phyloP scores from a whole-genome alignment of 768 basidiomycete genomes.

The Harrya chromipes region DNA sequence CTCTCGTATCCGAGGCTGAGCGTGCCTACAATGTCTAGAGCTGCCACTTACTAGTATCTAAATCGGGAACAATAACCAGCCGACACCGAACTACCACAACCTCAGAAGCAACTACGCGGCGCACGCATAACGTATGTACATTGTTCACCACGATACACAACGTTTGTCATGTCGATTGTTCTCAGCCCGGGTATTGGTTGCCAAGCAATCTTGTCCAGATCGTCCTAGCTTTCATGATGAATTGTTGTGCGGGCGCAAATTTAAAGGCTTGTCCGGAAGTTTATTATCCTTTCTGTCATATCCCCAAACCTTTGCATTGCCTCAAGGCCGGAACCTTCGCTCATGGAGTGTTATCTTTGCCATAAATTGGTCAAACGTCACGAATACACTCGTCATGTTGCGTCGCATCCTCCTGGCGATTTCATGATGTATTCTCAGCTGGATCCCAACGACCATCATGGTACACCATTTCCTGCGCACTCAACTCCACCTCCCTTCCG shows the following conservation, averaged over 20 bases:
- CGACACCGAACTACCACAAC: too few relatives aligned
- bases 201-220: background rate
- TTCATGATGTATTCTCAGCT: background rate
- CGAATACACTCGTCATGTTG: slow-evolving; percentile 14
- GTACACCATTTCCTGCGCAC: background rate
- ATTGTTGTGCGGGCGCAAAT: background rate
- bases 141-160: too few relatives aligned
- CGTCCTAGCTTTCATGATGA: too few relatives aligned
- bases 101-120: too few relatives aligned
- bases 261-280: background rate
- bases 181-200: background rate
- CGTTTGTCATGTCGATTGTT: too few relatives aligned
- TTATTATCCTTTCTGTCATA: background rate
- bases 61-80: too few relatives aligned
- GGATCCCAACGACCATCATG: background rate
- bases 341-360: slow-evolving; percentile 21
- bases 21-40: too few relatives aligned
- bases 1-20: too few relatives aligned
- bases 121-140: too few relatives aligned
- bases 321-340: background rate
- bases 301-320: background rate
- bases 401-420: slow-evolving; percentile 1
- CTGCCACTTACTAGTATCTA: too few relatives aligned
- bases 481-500: background rate
- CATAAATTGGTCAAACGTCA: slow-evolving; percentile 2